Base-by-base conservation (phyloP, 2,329 filamentous ascomycete species). In the Myrmaecium sp. region DNA sequence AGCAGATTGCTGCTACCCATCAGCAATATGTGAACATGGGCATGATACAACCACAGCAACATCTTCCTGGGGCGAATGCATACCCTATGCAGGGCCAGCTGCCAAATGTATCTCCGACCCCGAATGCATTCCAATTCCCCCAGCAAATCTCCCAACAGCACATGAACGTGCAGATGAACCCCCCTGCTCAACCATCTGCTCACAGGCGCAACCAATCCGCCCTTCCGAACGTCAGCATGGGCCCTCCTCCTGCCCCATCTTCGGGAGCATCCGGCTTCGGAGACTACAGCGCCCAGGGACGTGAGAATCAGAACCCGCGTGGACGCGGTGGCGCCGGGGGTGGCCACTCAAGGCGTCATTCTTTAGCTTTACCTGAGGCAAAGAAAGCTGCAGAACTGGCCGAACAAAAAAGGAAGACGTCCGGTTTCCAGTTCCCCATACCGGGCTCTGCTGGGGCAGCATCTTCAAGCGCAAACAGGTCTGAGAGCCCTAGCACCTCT, bases 171-270 rank as follows among this genome's bases (percentile, higher is more conserved):
- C 66, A 70, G 30, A 72, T 86, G 69, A 77, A 74, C 42, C 63
- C 77, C 35, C 76, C 80, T 22, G 74, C 68, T 35, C 82, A 89
- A 51, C 74, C 79, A 36, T 62, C 74, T 41, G 74, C 82, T 54
- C 89, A 98, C 66, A 83, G 89, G 54, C 83, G 89, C 61, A 95
- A 95, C 64, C 86, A 94, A 58, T 95, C 89, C 50, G 86, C 86
- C 48, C 67, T 95, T 39, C 84, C 89, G 26, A 89, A 82, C 44
- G 82, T 94, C 67, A 72, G 75, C 34, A 79, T 92, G 71, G 82
- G 81, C 14, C 78, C 84, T 32, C 83, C 83, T 11, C 86, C 89
- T 30, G 89, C 89, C 34, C 92, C 89, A 11, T 91, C 89, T 14
- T 83, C 86, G 18, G 75, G 74, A 36, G 73, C 84, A 27, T 79